Evolutionary conservation across 768 basidiomycete species (phyloP).

Genomic region (Tricholomella constricta): DNA sequence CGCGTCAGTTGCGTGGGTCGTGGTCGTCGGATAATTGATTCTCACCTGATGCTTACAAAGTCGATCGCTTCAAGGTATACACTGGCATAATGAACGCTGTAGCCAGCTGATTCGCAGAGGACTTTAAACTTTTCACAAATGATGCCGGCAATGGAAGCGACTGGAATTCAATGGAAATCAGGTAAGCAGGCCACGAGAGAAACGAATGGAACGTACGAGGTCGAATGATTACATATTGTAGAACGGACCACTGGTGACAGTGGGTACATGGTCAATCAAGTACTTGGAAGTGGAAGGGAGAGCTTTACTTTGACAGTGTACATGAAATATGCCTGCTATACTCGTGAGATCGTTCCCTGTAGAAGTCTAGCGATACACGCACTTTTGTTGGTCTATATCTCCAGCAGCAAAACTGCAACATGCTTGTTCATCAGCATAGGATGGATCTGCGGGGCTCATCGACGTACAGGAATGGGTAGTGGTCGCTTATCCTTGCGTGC

Average conservation of each 20-base stretch:
- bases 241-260: conserved; percentile 68
- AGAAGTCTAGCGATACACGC: conserved; percentile 1
- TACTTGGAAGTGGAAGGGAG: conserved; percentile 3
- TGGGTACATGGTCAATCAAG: conserved; percentile 4
- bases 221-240: conserved; percentile 85
- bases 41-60: conserved; percentile 80
- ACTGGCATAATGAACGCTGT: conserved; percentile 59
- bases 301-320: conserved; percentile 71
- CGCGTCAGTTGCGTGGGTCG: background rate
- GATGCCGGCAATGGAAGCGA: conserved; percentile 74
- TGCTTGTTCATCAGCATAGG: background rate
- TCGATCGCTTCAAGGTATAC: conserved; percentile 75
- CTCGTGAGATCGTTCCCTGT: background rate
- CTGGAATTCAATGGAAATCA: conserved; percentile 23
- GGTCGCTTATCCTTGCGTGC: conserved; percentile 76
- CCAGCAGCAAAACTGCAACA: conserved; percentile 73
- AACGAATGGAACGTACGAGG: conserved; percentile 33
- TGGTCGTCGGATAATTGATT: background rate
- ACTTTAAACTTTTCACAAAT: conserved; percentile 70
- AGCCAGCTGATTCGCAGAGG: conserved; percentile 67
- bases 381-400: conserved; percentile 82
- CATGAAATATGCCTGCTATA: conserved; percentile 78
- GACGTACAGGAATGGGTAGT: conserved; percentile 63
- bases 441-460: background rate
- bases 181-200: background rate